Evolutionary conservation across 2,329 filamentous ascomycete genomes (phyloP).

Genomic region (Alternaria infectoria): DNA sequence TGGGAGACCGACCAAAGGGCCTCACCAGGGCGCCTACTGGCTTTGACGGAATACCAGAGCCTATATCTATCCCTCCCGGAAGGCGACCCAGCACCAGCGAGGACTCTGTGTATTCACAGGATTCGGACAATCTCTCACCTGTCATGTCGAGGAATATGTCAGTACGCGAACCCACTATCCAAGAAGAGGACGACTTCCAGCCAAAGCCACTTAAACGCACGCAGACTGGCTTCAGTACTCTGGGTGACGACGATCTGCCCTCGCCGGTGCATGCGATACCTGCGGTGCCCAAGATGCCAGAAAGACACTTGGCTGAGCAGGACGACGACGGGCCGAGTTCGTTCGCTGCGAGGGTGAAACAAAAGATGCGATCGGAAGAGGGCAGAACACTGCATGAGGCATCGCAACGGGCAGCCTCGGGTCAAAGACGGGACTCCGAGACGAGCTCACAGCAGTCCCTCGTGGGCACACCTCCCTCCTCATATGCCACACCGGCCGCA

Average conservation of each 20-base stretch:
- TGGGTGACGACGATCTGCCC: conserved; percentile 23
- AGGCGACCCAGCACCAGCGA: conserved; percentile 39
- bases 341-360: conserved; percentile 55
- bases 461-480: conserved; percentile 35
- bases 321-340: conserved; percentile 48
- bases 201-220: conserved; percentile 63
- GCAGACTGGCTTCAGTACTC: conserved; percentile 59
- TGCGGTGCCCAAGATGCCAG: conserved; percentile 37
- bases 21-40: conserved; percentile 44
- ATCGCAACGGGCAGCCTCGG: conserved; percentile 33
- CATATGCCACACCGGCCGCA: conserved; percentile 20
- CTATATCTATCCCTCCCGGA: background rate
- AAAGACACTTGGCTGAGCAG: conserved; percentile 21
- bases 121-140: conserved; percentile 38
- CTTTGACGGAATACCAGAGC: conserved; percentile 34
- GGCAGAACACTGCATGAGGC: conserved; percentile 57
- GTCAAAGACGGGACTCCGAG: conserved; percentile 35
- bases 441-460: conserved; percentile 34
- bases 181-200: conserved; percentile 56
- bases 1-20: conserved; percentile 41
- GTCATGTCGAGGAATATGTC: conserved; percentile 29
- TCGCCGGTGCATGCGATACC: conserved; percentile 55
- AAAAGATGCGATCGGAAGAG: conserved; percentile 61
- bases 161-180: conserved; percentile 38
- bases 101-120: conserved; percentile 41